Percentiles rank a stretch among this genome's conserved stretches.
Conservation (phyloP, 1,284 basidiomycete species). For the Afroboletus lepidellus region DNA sequence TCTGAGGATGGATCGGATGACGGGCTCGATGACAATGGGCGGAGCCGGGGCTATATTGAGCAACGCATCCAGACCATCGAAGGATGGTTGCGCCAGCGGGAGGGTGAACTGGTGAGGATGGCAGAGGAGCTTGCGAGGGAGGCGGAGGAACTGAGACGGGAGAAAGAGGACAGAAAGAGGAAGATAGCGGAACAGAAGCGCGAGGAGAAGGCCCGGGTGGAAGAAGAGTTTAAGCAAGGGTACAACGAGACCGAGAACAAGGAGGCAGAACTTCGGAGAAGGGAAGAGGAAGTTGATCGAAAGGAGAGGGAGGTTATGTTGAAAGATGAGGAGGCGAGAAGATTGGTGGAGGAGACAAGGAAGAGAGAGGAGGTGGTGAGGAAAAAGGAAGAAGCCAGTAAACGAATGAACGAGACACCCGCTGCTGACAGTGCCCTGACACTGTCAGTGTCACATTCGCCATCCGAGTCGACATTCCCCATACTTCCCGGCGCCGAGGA, state of each 20-base stretch:
- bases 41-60: conserved; percentile 31
- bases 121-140: conserved; percentile 28
- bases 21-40: conserved; percentile 32
- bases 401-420: too few relatives aligned
- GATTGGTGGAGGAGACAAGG: conserved; percentile 21
- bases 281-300: conserved; percentile 31
- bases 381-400: too few relatives aligned
- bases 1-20: conserved; percentile 35
- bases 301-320: conserved; percentile 23
- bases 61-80: conserved; percentile 35
- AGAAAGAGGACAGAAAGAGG: conserved; percentile 23
- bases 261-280: conserved; percentile 31
- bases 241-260: conserved; percentile 23
- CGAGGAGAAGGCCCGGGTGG: conserved; percentile 1
- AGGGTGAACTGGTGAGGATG: conserved; percentile 33
- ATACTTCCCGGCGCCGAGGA: too few relatives aligned
- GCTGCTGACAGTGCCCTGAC: too few relatives aligned
- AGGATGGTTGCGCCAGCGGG: conserved; percentile 26
- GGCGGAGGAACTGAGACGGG: conserved; percentile 29
- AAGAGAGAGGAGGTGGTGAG: not conserved
- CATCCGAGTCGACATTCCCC: too few relatives aligned
- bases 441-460: too few relatives aligned
- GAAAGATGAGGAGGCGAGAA: conserved; percentile 25
- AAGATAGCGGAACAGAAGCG: too few relatives aligned
- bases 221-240: conserved; percentile 21